These are phyloP conservation scores for Apophysomyces sp. DNA, from an alignment of 371 early-diverging fungal species.

Conservation along the genomic window DNA sequence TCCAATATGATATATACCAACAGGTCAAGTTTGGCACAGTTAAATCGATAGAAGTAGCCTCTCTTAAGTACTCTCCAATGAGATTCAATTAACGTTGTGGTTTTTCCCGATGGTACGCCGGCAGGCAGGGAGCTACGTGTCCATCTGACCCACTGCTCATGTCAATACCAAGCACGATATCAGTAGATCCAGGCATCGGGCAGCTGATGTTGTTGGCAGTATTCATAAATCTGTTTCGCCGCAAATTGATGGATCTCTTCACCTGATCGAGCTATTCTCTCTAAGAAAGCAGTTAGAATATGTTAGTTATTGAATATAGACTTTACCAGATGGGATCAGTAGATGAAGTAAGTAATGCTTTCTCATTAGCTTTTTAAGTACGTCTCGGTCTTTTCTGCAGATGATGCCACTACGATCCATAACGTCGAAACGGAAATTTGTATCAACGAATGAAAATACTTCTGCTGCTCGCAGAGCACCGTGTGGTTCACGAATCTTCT, in stretches of 20 bases:
- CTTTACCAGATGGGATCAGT: not conserved
- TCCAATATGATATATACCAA: not conserved
- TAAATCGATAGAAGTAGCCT: not conserved
- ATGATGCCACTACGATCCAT: not conserved
- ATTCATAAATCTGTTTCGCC: not conserved
- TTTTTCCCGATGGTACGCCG: not conserved
- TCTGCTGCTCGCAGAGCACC: too few species aligned
- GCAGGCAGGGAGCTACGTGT: not conserved
- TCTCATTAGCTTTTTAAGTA: not conserved
- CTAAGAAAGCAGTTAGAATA: not conserved
- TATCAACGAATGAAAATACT: too few species aligned
- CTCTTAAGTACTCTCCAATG: conserved; percentile 4
- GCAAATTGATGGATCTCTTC: not conserved
- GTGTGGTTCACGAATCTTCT: too few species aligned
- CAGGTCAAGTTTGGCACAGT: not conserved
- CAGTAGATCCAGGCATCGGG: conserved; percentile 2
- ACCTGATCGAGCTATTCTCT: not conserved
- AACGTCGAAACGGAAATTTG: too few species aligned
- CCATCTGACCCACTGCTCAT: not conserved
- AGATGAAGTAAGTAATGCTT: not conserved
- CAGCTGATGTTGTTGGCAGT: not conserved
- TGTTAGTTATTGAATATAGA: not conserved
- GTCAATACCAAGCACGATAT: not conserved
- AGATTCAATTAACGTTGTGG: conserved; percentile 1
- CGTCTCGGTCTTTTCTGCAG: not conserved